Percentiles rank a stretch among this genome's conserved stretches.
These are phyloP conservation scores for Anthoceros angustus DNA, from an alignment of 225 moss, liverwort and hornwort genomes.

Conservation along the genomic window DNA sequence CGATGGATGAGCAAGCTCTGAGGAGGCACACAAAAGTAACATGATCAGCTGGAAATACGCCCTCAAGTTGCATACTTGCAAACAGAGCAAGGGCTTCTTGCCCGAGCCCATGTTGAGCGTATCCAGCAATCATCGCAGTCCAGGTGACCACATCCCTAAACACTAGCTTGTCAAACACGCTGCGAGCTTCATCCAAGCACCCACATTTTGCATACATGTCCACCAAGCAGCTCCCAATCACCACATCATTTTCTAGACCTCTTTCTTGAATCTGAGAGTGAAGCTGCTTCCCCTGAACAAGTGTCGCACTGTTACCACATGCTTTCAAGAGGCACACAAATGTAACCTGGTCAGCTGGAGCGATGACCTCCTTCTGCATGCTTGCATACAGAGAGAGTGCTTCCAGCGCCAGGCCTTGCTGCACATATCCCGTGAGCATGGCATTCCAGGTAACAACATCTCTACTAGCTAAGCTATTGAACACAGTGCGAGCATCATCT, in stretches of 20 bases:
- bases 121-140: not conserved
- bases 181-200: not conserved
- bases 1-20: not conserved
- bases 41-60: not conserved
- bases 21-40: not conserved
- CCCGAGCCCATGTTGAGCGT: not conserved
- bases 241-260: not conserved
- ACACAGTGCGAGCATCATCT: not conserved
- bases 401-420: not conserved
- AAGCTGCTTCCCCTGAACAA: not conserved
- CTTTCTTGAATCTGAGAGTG: conserved; percentile 1
- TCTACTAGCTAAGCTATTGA: not conserved
- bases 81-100: not conserved
- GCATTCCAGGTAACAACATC: conserved; percentile 2
- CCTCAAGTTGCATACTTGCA: not conserved
- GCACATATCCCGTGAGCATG: not conserved
- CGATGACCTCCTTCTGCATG: not conserved
- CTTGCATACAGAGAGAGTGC: not conserved
- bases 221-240: not conserved
- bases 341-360: not conserved
- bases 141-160: not conserved
- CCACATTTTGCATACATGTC: conserved; percentile 4
- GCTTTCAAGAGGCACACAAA: not conserved
- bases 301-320: not conserved
- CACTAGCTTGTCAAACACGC: not conserved